Percentiles rank a stretch among this genome's conserved stretches.
Conservation (phyloP, 1,284 basidiomycete genomes). For the Microbotryum scabiosae region DNA sequence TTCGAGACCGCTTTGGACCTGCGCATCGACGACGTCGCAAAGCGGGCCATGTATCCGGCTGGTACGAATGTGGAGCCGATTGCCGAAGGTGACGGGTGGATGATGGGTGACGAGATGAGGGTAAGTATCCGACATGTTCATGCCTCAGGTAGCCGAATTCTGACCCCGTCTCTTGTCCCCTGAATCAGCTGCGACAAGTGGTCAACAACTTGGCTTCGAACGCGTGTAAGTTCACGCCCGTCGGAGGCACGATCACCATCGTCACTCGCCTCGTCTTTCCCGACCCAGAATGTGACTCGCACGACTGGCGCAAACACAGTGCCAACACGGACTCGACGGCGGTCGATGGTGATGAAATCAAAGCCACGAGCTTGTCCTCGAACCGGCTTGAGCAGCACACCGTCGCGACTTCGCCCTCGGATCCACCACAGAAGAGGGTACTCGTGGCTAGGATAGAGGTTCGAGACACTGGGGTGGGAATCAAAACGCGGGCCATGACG, state of each 20-base stretch:
- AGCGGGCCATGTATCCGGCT: slow-evolving; percentile 10
- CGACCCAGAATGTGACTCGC: background rate
- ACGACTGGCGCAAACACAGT: no score
- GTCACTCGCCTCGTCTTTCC: slow-evolving; percentile 54
- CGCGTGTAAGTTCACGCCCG: slow-evolving; percentile 59
- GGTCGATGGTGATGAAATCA: no score
- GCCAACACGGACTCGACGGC: no score
- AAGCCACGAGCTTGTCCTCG: slow-evolving; percentile 1
- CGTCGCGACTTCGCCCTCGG: slow-evolving; percentile 6
- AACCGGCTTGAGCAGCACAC: slow-evolving; percentile 22
- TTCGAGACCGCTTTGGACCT: slow-evolving; percentile 63
- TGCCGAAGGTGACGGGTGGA: slow-evolving; percentile 52
- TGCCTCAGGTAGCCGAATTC: slow-evolving; percentile 32
- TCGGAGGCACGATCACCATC: slow-evolving; percentile 58
- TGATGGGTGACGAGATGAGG: slow-evolving; percentile 71
- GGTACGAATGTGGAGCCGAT: slow-evolving; percentile 39
- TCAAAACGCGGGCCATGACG: slow-evolving; percentile 58
- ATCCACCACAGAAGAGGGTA: slow-evolving; percentile 21
- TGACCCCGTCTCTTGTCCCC: background rate
- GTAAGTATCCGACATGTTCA: slow-evolving; percentile 40
- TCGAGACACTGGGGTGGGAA: slow-evolving; percentile 69
- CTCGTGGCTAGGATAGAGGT: slow-evolving; percentile 66
- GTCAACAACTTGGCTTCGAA: slow-evolving; percentile 43
- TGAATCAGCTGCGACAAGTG: slow-evolving; percentile 9
- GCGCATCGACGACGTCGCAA: slow-evolving; percentile 57